Evolutionary conservation across 306 rosid genomes (phyloP).

Genomic region (Begonia loranthoides): DNA sequence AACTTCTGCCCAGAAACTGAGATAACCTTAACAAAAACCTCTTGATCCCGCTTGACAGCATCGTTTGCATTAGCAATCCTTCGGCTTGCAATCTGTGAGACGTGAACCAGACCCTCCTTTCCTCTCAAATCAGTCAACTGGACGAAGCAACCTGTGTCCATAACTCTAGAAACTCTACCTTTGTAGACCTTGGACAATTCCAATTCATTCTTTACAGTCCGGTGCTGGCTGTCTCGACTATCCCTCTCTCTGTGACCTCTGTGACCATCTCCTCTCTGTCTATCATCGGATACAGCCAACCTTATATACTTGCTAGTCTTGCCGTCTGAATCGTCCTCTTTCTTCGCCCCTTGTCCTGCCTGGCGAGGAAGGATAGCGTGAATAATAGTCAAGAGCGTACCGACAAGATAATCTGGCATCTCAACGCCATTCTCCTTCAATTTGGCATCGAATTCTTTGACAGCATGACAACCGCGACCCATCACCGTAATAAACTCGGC

Average conservation of each 20-base stretch:
- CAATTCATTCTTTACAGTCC: constrained; percentile 35
- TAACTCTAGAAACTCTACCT: constrained; percentile 67
- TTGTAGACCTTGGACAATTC: constrained; percentile 60
- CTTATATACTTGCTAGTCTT: constrained; percentile 36
- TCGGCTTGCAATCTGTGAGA: constrained; percentile 70
- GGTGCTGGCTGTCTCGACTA: constrained; percentile 14
- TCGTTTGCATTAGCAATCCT: constrained; percentile 66
- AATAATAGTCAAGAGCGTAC: constrained; percentile 38
- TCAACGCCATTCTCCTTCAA: constrained; percentile 62
- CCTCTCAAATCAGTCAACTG: constrained; percentile 61
- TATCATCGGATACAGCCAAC: constrained; percentile 40
- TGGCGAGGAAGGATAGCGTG: constrained; percentile 65
- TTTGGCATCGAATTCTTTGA: constrained; percentile 40
- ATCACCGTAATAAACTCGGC: constrained; percentile 66
- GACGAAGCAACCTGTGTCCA: constrained; percentile 82
- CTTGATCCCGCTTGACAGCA: constrained; percentile 67
- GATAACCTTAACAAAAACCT: constrained; percentile 66
- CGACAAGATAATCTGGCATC: constrained; percentile 58
- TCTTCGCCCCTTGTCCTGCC: constrained; percentile 23
- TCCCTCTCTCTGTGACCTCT: constrained; percentile 25
- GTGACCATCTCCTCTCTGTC: constrained; percentile 28
- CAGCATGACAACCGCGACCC: constrained; percentile 42
- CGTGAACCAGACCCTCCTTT: constrained; percentile 82
- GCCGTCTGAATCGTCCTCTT: constrained; percentile 27
- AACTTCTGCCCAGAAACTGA: constrained; percentile 66